Evolutionary conservation across 148 eudicot species (phyloP), one percentile per base, ranked within the genome.

Genomic region (Vaccinium myrtillus): DNA sequence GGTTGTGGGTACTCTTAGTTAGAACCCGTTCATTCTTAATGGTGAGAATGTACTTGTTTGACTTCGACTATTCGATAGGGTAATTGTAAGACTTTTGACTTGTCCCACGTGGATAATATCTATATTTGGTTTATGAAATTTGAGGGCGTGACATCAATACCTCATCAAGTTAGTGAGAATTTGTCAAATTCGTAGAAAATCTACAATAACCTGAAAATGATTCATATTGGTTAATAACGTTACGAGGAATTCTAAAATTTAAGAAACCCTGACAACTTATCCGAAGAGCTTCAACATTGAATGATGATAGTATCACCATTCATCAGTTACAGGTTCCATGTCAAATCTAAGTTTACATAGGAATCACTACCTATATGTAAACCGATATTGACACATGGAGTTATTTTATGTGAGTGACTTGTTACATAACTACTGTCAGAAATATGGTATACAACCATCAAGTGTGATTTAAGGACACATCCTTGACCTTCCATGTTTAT

Each of bases 161-260:
- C 98, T 94, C 89, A 96, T 89, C 83, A 96, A 84, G 89, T 96
- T 96, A n/a, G 99, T 96, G 67, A 96, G 97, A 87, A 96, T 96
- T 87, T 96, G 99, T 75, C 99, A 92, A 88, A 96, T 91, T 85
- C 99, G 89, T 30, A 96, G 86, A 84, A 96, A 98, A 87, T 96
- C 99, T 73, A 98, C 99, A 85, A 94, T 89, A 54, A 94, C 94
- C 98, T 96, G 93, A 86, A 89, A 89, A 49, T 48, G 32, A 75
- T 39, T 67, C 70, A 78, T 81, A 39, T 3, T 65, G 27, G 61
- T 79, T 51, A 85, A 63, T n/a, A 67, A 27, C 3, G 73, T 11
- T 25, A 8, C 8, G 30, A n/a, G 12, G 11, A 63, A 4, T 27
- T 67, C 73, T 67, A 67, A 67, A 67, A 15, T 23, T 23, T 9